phyloP scores from a whole-genome alignment of 1,284 basidiomycete species.

The Apiotrichum montevideense region DNA sequence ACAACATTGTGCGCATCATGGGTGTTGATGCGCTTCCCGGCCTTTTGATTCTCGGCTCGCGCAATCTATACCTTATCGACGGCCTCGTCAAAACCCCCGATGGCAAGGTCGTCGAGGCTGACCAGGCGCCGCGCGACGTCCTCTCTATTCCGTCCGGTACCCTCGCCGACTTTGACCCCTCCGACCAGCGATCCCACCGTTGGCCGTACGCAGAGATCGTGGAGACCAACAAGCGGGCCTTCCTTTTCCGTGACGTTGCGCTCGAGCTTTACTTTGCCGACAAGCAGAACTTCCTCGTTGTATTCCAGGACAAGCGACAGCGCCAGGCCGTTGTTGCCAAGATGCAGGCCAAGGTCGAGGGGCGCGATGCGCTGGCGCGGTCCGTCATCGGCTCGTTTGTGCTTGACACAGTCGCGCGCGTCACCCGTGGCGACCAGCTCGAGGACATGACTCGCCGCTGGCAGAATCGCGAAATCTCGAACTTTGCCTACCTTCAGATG shows the following conservation, averaged over 20 bases:
- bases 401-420: slow-evolving; percentile 42
- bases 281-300: slow-evolving; percentile 70
- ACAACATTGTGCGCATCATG: slow-evolving; percentile 72
- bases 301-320: slow-evolving; percentile 65
- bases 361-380: slow-evolving; percentile 36
- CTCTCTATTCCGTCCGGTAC: slow-evolving; percentile 76
- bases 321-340: slow-evolving; percentile 61
- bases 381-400: slow-evolving; percentile 44
- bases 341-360: slow-evolving; percentile 48
- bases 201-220: slow-evolving; percentile 76
- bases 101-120: slow-evolving; percentile 83
- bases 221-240: slow-evolving; percentile 71
- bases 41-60: slow-evolving; percentile 74
- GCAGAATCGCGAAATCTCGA: slow-evolving; percentile 82
- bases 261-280: slow-evolving; percentile 88
- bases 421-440: slow-evolving; percentile 43
- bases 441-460: slow-evolving; percentile 55
- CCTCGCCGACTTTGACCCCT: slow-evolving; percentile 67
- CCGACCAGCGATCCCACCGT: slow-evolving; percentile 63
- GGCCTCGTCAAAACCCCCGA: slow-evolving; percentile 81
- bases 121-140: slow-evolving; percentile 73
- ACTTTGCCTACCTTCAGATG: slow-evolving; percentile 79
- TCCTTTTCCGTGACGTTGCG: slow-evolving; percentile 85
- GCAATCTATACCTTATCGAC: slow-evolving; percentile 84
- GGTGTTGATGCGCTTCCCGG: slow-evolving; percentile 80